Conservation (phyloP, 768 basidiomycete genomes). For the Trichaptum fuscoviolaceum region DNA sequence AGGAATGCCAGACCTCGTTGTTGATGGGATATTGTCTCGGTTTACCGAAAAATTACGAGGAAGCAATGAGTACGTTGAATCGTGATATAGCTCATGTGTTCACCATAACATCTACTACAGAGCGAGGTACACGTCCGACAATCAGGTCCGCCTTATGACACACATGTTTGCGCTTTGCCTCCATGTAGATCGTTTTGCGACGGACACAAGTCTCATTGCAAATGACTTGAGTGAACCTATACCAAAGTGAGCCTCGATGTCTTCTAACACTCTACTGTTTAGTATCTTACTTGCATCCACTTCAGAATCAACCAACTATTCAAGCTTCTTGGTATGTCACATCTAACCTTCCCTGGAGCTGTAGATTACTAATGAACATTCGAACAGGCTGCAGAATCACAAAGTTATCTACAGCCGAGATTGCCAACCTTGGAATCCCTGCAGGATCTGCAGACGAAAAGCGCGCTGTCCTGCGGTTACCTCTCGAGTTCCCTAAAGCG, state of each 20-base stretch:
- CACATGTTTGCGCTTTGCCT: conserved; percentile 81
- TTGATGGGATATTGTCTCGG: conserved; percentile 69
- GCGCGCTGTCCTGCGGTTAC: conserved; percentile 68
- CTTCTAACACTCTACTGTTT: not conserved
- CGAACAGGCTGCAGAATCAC: conserved; percentile 65
- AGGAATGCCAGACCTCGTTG: conserved; percentile 52
- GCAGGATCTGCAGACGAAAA: conserved; percentile 58
- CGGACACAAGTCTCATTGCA: conserved; percentile 63
- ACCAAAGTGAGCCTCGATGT: conserved; percentile 47
- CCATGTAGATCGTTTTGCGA: conserved; percentile 69
- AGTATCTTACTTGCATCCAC: conserved; percentile 7
- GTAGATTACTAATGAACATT: conserved; percentile 2
- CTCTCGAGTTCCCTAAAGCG: conserved; percentile 78
- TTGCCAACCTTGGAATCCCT: conserved; percentile 64
- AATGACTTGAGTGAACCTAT: conserved; percentile 65
- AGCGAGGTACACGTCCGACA: conserved; percentile 56
- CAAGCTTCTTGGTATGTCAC: conserved; percentile 54
- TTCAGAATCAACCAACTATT: conserved; percentile 62
- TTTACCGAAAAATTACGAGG: conserved; percentile 77
- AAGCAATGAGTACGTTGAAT: conserved; percentile 45
- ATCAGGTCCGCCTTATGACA: conserved; percentile 65
- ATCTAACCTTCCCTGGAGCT: not conserved
- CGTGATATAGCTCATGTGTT: not conserved
- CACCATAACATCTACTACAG: conserved; percentile 22
- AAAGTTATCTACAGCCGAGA: conserved; percentile 52